A percentile compares a stretch with the other conserved stretches of the same genome.
These are phyloP conservation scores for Helicostylum pulchrum DNA, from an alignment of 192 early-diverging fungal species.

Conservation along the genomic window DNA sequence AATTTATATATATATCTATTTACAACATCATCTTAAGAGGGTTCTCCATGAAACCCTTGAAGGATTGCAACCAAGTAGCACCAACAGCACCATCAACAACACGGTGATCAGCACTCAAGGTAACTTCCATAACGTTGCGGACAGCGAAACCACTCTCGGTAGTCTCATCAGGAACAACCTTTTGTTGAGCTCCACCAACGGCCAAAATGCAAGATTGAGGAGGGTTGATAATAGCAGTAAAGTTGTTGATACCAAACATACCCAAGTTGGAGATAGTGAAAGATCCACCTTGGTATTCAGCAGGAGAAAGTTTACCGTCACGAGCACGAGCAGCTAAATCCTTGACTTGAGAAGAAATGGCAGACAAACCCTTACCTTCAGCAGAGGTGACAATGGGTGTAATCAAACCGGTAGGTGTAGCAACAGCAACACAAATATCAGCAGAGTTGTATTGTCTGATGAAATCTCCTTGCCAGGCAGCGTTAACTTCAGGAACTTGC, in stretches of 20 bases:
- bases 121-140: conserved; percentile 78
- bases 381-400: conserved; percentile 88
- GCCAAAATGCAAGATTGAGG: conserved; percentile 92
- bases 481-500: conserved; percentile 94
- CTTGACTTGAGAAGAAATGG: conserved; percentile 84
- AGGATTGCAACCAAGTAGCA: conserved; percentile 85
- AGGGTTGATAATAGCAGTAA: conserved; percentile 98
- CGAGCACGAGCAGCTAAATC: conserved; percentile 82
- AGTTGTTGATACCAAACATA: conserved; percentile 92
- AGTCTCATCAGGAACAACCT: conserved; percentile 63
- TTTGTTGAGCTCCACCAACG: conserved; percentile 78
- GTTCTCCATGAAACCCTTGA: conserved; percentile 92
- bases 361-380: conserved; percentile 81
- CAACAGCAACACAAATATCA: conserved; percentile 94
- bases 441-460: conserved; percentile 92
- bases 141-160: conserved; percentile 66
- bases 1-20: conserved; percentile 28
- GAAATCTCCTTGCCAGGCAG: conserved; percentile 74
- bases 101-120: conserved; percentile 87
- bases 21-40: conserved; percentile 91
- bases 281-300: conserved; percentile 95
- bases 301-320: conserved; percentile 83
- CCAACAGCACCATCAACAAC: conserved; percentile 94
- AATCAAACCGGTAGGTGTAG: conserved; percentile 91
- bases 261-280: conserved; percentile 99